Evolutionary conservation across 2,329 filamentous ascomycete species (phyloP), one percentile per base, ranked within the genome.

Genomic region (Bipolaris victoriae): DNA sequence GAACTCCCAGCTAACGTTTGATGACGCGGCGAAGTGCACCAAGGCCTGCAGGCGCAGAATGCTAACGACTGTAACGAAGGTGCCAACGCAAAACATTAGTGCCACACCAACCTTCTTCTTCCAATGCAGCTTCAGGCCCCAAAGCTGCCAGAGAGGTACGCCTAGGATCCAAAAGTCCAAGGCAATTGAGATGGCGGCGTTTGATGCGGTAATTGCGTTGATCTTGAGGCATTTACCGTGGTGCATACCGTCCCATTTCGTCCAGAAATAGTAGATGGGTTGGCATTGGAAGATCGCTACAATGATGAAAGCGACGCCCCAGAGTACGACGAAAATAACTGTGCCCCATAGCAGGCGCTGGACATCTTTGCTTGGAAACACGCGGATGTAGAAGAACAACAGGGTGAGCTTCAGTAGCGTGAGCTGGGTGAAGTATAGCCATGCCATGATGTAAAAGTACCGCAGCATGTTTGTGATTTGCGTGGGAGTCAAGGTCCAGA

Each of bases 401-500:
- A 77, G 55, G 10, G 68, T 64, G 50, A 75, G 52, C 58, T 72
- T 67, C 55, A 72, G 29, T 13, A 74, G 49, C 39, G 65, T 62
- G 5, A 76, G 63, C 26, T 70, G 64, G 1, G 65, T 65, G 48
- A 73, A 75, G 61, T 77, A 78, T 22, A 77, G 61, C 13, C 67
- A 63, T 15, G 75, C 73, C 64, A 73, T 70, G 31, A 73, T 58
- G 59, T 75, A 77, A 49, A 76, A 77, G 40, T 51, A 68, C 51
- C 65, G 58, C 24, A 77, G 62, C 47, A 86, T 82, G 1, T 69
- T 65, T 15, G 78, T 81, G 36, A 86, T 78, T 22, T 78, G 62
- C 0, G 73, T 62, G 0, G 74, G 68, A 0, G 69, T 58, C 5
- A 86, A 59, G 0, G 81, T 81, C 83, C 83, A 86, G 26, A 85